A percentile compares a stretch with the other conserved stretches of the same genome.
Evolutionary conservation across 2,329 filamentous ascomycete genomes (phyloP).

Genomic region (Talaromyces funiculosus): DNA sequence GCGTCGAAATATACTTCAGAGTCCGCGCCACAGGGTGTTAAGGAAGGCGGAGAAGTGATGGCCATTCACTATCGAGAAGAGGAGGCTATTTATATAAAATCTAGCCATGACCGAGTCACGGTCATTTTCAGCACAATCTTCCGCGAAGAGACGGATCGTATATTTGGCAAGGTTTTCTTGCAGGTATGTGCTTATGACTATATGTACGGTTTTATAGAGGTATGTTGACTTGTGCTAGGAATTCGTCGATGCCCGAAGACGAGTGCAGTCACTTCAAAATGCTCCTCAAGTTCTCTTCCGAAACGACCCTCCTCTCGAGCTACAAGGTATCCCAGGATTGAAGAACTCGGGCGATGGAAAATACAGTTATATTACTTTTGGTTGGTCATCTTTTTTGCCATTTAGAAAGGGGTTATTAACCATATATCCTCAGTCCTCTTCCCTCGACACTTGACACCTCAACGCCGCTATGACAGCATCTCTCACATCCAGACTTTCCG

Average conservation of each 20-base stretch:
- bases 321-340: slow-evolving; percentile 82
- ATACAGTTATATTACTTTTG: slow-evolving; percentile 96
- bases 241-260: slow-evolving; percentile 90
- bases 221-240: slow-evolving; percentile 46
- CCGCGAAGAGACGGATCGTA: slow-evolving; percentile 91
- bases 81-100: slow-evolving; percentile 98
- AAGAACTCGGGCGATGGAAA: slow-evolving; percentile 70
- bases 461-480: slow-evolving; percentile 90
- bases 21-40: slow-evolving; percentile 82
- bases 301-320: slow-evolving; percentile 86
- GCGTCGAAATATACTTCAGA: slow-evolving; percentile 90
- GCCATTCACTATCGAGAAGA: slow-evolving; percentile 98
- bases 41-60: slow-evolving; percentile 87
- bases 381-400: slow-evolving; percentile 46
- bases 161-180: slow-evolving; percentile 97
- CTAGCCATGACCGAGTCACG: slow-evolving; percentile 92
- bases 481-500: slow-evolving; percentile 99
- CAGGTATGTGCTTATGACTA: slow-evolving; percentile 44
- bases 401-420: slow-evolving; percentile 15
- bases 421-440: slow-evolving; percentile 70
- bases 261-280: slow-evolving; percentile 80
- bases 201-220: no score
- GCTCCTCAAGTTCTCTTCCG: slow-evolving; percentile 95
- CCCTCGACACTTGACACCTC: slow-evolving; percentile 83
- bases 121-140: slow-evolving; percentile 99